Conservation (phyloP, 2,329 filamentous ascomycete genomes). For the Trichocomaceae sp. region DNA sequence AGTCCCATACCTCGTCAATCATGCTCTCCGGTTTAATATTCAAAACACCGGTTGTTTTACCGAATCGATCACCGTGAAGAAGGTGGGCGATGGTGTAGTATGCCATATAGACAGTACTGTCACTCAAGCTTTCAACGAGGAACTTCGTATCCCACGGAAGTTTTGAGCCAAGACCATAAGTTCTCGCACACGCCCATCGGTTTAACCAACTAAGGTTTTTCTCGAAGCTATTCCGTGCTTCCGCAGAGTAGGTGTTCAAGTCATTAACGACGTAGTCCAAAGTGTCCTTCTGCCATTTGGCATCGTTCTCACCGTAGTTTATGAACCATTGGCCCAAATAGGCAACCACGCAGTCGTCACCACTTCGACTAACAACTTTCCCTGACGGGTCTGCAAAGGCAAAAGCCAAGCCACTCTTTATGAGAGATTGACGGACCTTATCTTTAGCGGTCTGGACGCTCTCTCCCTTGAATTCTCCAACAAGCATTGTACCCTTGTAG, state of each 20-base stretch:
- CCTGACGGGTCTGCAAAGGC: constrained; percentile 90
- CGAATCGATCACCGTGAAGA: constrained; percentile 81
- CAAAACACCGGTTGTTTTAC: constrained; percentile 61
- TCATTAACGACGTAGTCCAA: constrained; percentile 65
- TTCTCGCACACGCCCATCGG: constrained; percentile 90
- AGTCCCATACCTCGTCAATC: constrained; percentile 94
- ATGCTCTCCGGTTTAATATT: constrained; percentile 77
- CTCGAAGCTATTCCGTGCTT: constrained; percentile 74
- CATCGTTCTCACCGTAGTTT: constrained; percentile 82
- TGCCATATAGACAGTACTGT: constrained; percentile 78
- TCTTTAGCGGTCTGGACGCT: constrained; percentile 81
- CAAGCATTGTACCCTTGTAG: constrained; percentile 86
- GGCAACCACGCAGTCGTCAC: constrained; percentile 87
- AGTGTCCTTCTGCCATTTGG: constrained; percentile 70
- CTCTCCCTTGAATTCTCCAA: constrained; percentile 82
- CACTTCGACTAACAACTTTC: constrained; percentile 79
- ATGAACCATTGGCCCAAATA: constrained; percentile 97
- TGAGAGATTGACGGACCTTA: constrained; percentile 70
- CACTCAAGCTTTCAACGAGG: constrained; percentile 84
- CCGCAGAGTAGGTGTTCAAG: constrained; percentile 72
- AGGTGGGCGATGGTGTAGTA: constrained; percentile 57
- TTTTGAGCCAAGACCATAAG: constrained; percentile 86
- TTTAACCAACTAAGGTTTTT: constrained; percentile 86
- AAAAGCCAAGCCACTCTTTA: constrained; percentile 74
- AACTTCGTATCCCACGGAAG: constrained; percentile 89